Evolutionary conservation across 768 basidiomycete species (phyloP).

Genomic region (Scleroderma citrinum): DNA sequence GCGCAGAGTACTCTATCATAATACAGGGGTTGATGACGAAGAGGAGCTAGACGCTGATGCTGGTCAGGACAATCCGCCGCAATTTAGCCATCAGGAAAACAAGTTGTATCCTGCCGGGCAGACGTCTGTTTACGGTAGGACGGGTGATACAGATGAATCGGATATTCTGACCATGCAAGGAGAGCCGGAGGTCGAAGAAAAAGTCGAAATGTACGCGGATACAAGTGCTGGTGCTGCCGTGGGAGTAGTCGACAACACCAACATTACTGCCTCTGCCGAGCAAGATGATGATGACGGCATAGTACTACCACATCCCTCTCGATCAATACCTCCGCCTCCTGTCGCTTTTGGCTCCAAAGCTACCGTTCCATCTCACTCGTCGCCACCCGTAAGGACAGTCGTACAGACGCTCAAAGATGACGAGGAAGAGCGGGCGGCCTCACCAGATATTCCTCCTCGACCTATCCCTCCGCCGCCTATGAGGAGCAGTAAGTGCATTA

Average conservation of each 20-base stretch:
- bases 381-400: constrained; percentile 8
- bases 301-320: constrained; percentile 27
- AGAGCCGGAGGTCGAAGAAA: not conserved
- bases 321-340: constrained; percentile 29
- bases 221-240: not conserved
- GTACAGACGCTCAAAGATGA: constrained; percentile 11
- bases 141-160: not conserved
- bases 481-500: constrained; percentile 20
- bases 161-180: not conserved
- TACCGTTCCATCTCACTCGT: constrained; percentile 4
- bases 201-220: not conserved
- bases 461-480: constrained; percentile 24
- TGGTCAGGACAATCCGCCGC: not conserved
- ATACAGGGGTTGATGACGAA: constrained; percentile 1
- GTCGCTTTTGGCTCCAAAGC: constrained; percentile 21
- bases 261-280: not conserved
- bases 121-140: not conserved
- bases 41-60: not conserved
- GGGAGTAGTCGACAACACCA: constrained; percentile 5
- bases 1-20: constrained; percentile 5
- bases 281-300: constrained; percentile 21
- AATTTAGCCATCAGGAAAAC: too few relatives aligned
- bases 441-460: constrained; percentile 25
- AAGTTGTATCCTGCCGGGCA: too few relatives aligned
- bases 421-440: constrained; percentile 21